A percentile compares a stretch with the other conserved stretches of the same genome.
Conservation (phyloP, 306 rosid species). For the Glycine tomentella region DNA sequence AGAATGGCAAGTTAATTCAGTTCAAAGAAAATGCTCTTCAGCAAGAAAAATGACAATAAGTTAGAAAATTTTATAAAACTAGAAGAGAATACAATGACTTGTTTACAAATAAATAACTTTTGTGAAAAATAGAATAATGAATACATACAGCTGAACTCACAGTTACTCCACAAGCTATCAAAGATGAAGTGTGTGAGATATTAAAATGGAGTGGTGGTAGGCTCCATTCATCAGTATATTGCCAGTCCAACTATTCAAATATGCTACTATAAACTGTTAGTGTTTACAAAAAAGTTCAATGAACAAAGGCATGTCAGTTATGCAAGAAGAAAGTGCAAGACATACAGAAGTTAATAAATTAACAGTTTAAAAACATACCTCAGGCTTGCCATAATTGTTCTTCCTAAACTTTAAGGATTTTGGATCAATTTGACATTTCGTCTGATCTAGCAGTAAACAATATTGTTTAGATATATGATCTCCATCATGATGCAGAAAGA, state of each 20-base stretch:
- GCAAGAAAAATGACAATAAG: constrained; percentile 22
- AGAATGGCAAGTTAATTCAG: constrained; percentile 35
- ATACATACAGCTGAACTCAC: constrained; percentile 69
- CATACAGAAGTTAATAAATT: constrained; percentile 22
- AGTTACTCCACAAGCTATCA: constrained; percentile 93
- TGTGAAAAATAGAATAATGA: constrained; percentile 31
- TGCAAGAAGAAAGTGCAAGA: constrained; percentile 15
- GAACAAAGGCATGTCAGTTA: constrained; percentile 33
- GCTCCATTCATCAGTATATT: constrained; percentile 58
- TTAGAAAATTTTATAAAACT: constrained; percentile 6
- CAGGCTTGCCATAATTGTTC: constrained; percentile 85
- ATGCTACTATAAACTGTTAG: constrained; percentile 41
- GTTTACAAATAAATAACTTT: not conserved
- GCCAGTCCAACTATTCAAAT: constrained; percentile 71
- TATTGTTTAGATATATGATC: constrained; percentile 50
- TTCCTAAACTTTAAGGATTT: constrained; percentile 71
- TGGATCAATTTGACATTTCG: constrained; percentile 64
- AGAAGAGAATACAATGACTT: constrained; percentile 19
- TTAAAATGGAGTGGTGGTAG: constrained; percentile 89
- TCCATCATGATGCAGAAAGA: constrained; percentile 21
- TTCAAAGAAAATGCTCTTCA: constrained; percentile 34
- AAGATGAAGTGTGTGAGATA: constrained; percentile 83
- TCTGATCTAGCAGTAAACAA: constrained; percentile 73
- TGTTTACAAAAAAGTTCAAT: not conserved
- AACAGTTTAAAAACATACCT: constrained; percentile 64